Percentiles rank a stretch among this genome's conserved stretches.
phyloP scores from a whole-genome alignment of 805 yeast genomes.

The Barnettozyma wickerhamii region DNA sequence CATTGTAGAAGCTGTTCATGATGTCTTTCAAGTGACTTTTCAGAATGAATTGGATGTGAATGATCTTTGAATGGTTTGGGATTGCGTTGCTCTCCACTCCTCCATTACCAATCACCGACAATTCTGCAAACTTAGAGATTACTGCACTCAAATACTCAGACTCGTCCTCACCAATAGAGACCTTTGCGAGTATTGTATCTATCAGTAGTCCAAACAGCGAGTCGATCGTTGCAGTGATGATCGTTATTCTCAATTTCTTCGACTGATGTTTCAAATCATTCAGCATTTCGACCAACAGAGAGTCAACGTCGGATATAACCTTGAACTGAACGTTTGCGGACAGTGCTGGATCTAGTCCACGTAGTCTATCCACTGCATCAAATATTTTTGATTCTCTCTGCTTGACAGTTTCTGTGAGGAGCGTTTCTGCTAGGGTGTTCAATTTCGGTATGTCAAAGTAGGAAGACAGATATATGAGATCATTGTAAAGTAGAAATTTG shows the following conservation, averaged over 20 bases:
- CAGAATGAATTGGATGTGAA: constrained; percentile 20
- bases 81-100: constrained; percentile 6
- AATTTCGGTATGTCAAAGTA: constrained; percentile 22
- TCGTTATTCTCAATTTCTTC: neutral
- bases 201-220: constrained; percentile 19
- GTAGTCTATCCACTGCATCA: constrained; percentile 6
- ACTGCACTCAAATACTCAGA: constrained; percentile 19
- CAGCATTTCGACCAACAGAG: constrained; percentile 6
- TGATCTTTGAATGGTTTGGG: constrained; percentile 19
- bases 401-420: constrained; percentile 12
- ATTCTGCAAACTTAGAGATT: constrained; percentile 13
- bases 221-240: constrained; percentile 14
- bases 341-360: constrained; percentile 19
- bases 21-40: constrained; percentile 36
- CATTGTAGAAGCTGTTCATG: constrained; percentile 36
- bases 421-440: constrained; percentile 38
- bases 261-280: constrained; percentile 8
- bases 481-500: constrained; percentile 20
- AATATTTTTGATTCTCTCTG: constrained; percentile 11
- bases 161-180: constrained; percentile 23
- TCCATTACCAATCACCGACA: constrained; percentile 14
- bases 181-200: constrained; percentile 12
- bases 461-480: constrained; percentile 10
- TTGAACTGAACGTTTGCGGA: constrained; percentile 12
- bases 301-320: constrained; percentile 14